phyloP scores from a whole-genome alignment of 2,329 filamentous ascomycete genomes.

The Zymoseptoria pseudotritici region DNA sequence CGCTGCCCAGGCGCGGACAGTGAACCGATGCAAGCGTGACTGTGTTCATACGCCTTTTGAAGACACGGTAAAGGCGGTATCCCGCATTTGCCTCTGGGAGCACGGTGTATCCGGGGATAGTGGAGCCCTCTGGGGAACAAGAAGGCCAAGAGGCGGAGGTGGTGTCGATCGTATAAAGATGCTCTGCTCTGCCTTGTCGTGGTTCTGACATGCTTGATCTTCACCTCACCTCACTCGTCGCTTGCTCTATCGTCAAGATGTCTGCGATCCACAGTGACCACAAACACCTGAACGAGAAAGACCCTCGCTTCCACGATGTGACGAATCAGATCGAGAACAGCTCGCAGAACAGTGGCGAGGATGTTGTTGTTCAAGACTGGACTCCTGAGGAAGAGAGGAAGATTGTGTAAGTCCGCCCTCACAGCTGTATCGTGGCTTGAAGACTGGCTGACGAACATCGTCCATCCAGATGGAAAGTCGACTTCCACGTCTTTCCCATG shows the following conservation, averaged over 20 bases:
- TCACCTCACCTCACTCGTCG: too few species aligned
- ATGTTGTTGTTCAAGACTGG: slow-evolving; percentile 18
- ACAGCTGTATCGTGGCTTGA: neutral
- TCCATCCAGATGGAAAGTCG: slow-evolving; percentile 25
- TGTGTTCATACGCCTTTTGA: too few species aligned
- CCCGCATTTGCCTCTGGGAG: too few species aligned
- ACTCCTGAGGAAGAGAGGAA: slow-evolving; percentile 26
- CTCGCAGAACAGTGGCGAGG: slow-evolving; percentile 1
- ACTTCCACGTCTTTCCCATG: slow-evolving; percentile 29
- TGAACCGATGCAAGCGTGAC: too few species aligned
- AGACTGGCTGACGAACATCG: neutral
- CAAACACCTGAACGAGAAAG: slow-evolving; percentile 2
- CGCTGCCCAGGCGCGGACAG: too few species aligned
- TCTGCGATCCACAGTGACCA: neutral
- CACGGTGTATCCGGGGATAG: too few species aligned
- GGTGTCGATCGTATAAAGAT: too few species aligned
- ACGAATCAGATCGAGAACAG: neutral
- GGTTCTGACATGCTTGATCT: too few species aligned
- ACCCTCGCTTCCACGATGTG: slow-evolving; percentile 1
- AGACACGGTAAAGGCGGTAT: too few species aligned
- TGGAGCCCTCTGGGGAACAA: too few species aligned
- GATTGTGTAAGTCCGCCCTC: slow-evolving; percentile 17
- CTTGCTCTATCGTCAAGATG: neutral
- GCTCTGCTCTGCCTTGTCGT: too few species aligned
- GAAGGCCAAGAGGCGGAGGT: too few species aligned